Conservation (phyloP, 331 rosid species). For the Acacia concinna region DNA sequence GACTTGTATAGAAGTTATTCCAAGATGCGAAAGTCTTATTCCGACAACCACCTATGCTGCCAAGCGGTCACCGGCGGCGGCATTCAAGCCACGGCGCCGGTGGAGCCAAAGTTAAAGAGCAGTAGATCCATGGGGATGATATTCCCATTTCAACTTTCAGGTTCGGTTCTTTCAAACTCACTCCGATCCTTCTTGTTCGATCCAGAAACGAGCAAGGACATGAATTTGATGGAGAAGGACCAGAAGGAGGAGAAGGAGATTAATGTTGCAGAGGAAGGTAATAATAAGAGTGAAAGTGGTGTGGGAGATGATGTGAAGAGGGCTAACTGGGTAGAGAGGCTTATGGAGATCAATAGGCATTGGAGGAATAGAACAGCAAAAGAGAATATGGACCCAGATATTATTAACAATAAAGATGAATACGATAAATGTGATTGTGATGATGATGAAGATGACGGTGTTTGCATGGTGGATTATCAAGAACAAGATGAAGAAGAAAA, state of each 20-base stretch:
- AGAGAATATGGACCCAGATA: constrained; percentile 44
- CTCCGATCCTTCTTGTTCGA: constrained; percentile 64
- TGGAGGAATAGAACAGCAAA: constrained; percentile 59
- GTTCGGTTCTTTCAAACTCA: constrained; percentile 60
- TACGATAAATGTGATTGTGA: constrained; percentile 51
- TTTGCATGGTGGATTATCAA: constrained; percentile 65
- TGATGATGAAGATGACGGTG: constrained; percentile 38
- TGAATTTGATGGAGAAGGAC: constrained; percentile 42
- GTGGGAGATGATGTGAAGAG: constrained; percentile 52
- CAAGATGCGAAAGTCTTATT: constrained; percentile 35
- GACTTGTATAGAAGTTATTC: not conserved
- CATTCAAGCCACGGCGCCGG: constrained; percentile 36
- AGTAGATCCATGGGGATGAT: constrained; percentile 49
- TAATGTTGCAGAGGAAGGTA: constrained; percentile 26
- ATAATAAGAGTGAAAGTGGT: constrained; percentile 2
- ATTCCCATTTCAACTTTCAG: constrained; percentile 62
- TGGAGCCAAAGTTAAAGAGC: constrained; percentile 55
- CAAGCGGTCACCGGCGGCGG: constrained; percentile 23
- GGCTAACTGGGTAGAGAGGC: constrained; percentile 90
- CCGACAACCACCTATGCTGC: constrained; percentile 66
- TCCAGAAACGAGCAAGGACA: constrained; percentile 56
- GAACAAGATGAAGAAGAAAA: constrained; percentile 36
- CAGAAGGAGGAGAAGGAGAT: constrained; percentile 42
- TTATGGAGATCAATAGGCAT: constrained; percentile 73
- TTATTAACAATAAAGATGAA: constrained; percentile 16